Evolutionary conservation across 208 protist species (phyloP), one percentile per base, ranked within the genome.

Genomic region (Acanthamoeba sp.): DNA sequence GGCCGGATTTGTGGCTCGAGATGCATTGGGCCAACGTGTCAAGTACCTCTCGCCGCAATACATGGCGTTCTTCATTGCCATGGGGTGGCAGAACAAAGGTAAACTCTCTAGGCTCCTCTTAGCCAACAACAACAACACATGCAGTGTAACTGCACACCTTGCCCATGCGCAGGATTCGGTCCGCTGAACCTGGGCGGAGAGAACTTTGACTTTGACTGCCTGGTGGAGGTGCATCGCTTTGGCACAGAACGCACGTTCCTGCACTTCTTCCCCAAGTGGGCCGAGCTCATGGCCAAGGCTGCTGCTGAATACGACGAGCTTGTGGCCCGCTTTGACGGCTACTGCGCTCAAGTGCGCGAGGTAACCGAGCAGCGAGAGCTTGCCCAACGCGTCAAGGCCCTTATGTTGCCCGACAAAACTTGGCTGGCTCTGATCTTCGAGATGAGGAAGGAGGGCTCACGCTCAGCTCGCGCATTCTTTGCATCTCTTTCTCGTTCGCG

Each of bases 21-120:
- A 88, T 32, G 36, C 50, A 29, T 32, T 27, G n/a, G 40, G 40
- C 36, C 18, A 88, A 2, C 40, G 80, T 5, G 12, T 88, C 45
- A 88, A 91, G 85, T 91, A 55, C 36, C 22, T 91, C 24, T 91
- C 85, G 24, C 42, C 85, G 12, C 85, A 91, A 34, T 91, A 91
- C 85, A 91, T 91, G 48, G 85, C 85, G 1, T 64, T 91, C 29
- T 91, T 45, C 85, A 38, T 71, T 36, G 18, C 85, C 32, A 91
- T 91, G 48, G 85, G 85, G 9, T 91, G 32, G 32, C 85, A 91
- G 34, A 91, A 91, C 57, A 91, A 91, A 71, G 85, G 85, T 91
- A 0, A 42, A 36, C 36, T 42, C 55, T 55, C 45, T 50, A 6
- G 0, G n/a, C n/a, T n/a, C n/a, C n/a, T n/a, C n/a, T n/a, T n/a